phyloP scores from a whole-genome alignment of 2,329 filamentous ascomycete species.

The Ilyonectria mors-panacis region DNA sequence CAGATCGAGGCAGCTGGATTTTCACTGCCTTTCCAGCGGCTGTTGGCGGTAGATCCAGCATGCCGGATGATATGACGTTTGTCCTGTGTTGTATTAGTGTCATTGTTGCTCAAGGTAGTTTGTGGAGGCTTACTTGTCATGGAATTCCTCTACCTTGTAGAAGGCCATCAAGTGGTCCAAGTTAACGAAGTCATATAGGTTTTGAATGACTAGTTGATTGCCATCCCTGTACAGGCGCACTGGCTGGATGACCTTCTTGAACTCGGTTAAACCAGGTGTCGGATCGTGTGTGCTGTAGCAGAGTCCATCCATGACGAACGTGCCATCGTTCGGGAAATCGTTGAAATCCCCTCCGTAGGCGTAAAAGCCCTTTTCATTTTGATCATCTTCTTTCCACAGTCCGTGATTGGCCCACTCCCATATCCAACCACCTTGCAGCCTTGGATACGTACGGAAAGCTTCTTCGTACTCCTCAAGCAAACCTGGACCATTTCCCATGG shows the following conservation, averaged over 20 bases:
- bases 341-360: conserved; percentile 75
- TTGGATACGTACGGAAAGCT: conserved; percentile 71
- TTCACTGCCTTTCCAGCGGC: too few relatives aligned
- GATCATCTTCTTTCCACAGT: conserved; percentile 61
- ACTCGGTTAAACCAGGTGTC: conserved; percentile 69
- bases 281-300: conserved; percentile 68
- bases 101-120: background rate
- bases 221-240: conserved; percentile 59
- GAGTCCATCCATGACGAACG: conserved; percentile 75
- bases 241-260: conserved; percentile 72
- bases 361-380: conserved; percentile 62
- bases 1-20: too few relatives aligned
- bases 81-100: too few relatives aligned
- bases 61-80: too few relatives aligned
- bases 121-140: conserved; percentile 54
- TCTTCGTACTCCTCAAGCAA: conserved; percentile 78
- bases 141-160: conserved; percentile 62
- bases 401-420: conserved; percentile 79
- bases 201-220: conserved; percentile 57
- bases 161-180: conserved; percentile 59
- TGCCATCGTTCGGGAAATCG: conserved; percentile 71
- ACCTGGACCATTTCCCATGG: conserved; percentile 83
- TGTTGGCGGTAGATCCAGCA: too few relatives aligned
- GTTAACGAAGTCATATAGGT: conserved; percentile 64
- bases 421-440: conserved; percentile 76